These are phyloP conservation scores for Piedraia hortae DNA, from an alignment of 2,329 filamentous ascomycete genomes.

Conservation along the genomic window DNA sequence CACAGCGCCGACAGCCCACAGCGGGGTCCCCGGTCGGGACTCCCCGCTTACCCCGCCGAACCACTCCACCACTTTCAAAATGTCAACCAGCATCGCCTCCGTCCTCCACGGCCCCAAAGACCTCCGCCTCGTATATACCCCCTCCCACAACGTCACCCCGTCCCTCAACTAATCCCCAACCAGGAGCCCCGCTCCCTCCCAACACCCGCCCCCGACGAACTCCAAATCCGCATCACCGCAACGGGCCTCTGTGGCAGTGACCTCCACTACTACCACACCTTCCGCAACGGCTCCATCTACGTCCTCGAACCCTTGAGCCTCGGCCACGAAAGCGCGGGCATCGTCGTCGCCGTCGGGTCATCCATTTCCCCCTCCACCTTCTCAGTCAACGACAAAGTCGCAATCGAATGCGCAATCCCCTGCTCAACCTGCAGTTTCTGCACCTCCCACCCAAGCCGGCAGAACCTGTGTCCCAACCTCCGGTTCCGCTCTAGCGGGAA, in stretches of 20 bases:
- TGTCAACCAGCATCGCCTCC: conserved; percentile 15
- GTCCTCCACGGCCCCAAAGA: conserved; percentile 35
- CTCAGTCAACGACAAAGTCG: conserved; percentile 51
- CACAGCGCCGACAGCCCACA: no score
- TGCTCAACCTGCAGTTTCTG: conserved; percentile 38
- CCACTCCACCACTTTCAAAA: no score
- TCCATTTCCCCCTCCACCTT: conserved; percentile 18
- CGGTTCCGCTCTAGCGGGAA: conserved; percentile 32
- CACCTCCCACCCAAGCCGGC: conserved; percentile 25
- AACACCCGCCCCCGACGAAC: conserved; percentile 23
- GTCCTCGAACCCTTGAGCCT: conserved; percentile 61
- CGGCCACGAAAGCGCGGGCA: conserved; percentile 51
- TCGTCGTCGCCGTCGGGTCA: conserved; percentile 43
- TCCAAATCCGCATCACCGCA: conserved; percentile 35
- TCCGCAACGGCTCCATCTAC: conserved; percentile 64
- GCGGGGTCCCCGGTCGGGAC: no score
- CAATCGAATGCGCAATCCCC: conserved; percentile 74
- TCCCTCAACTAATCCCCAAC: no score
- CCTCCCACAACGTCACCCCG: conserved; percentile 2
- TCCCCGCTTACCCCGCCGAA: no score
- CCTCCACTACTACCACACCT: conserved; percentile 66
- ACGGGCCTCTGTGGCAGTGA: conserved; percentile 47
- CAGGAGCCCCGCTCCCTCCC: conserved; percentile 27
- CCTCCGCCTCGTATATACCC: conserved; percentile 24
- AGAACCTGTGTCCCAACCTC: conserved; percentile 34